A percentile compares a stretch with the other conserved stretches of the same genome.
Evolutionary conservation across 2,329 filamentous ascomycete genomes (phyloP).

Genomic region (Neobulgaria alba): DNA sequence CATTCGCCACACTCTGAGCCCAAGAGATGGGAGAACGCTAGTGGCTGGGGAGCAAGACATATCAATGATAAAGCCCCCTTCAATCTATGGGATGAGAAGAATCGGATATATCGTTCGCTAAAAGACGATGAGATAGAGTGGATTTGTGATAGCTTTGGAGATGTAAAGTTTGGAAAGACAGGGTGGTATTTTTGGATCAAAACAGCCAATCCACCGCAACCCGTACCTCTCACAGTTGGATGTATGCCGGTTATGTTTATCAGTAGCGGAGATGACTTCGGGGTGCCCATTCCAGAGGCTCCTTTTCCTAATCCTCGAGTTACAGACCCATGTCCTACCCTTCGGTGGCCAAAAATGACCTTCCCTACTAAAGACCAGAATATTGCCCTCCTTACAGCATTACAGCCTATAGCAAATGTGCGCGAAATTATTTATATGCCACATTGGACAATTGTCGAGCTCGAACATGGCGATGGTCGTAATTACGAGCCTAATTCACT

Average conservation of each 20-base stretch:
- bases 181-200: conserved; percentile 14
- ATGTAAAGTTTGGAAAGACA: conserved; percentile 21
- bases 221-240: conserved; percentile 13
- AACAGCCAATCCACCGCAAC: conserved; percentile 13
- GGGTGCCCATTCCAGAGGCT: conserved; percentile 9
- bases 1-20: conserved; percentile 10
- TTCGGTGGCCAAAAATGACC: conserved; percentile 12
- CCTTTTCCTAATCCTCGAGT: conserved; percentile 12
- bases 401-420: conserved; percentile 12
- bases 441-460: conserved; percentile 12
- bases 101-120: conserved; percentile 8
- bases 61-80: conserved; percentile 14
- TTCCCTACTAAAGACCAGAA: conserved; percentile 12
- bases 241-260: conserved; percentile 14
- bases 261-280: conserved; percentile 9
- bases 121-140: conserved; percentile 16
- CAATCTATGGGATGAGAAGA: conserved; percentile 10
- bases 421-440: conserved; percentile 13
- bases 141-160: conserved; percentile 36
- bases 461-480: conserved; percentile 14
- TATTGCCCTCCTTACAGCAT: conserved; percentile 9
- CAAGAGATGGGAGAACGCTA: conserved; percentile 12
- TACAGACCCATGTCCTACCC: conserved; percentile 10
- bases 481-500: conserved; percentile 12
- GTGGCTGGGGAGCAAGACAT: conserved; percentile 13